These are phyloP conservation scores for Nymphaea colorata DNA, from an alignment of 164 flowering plant species.

Conservation along the genomic window DNA sequence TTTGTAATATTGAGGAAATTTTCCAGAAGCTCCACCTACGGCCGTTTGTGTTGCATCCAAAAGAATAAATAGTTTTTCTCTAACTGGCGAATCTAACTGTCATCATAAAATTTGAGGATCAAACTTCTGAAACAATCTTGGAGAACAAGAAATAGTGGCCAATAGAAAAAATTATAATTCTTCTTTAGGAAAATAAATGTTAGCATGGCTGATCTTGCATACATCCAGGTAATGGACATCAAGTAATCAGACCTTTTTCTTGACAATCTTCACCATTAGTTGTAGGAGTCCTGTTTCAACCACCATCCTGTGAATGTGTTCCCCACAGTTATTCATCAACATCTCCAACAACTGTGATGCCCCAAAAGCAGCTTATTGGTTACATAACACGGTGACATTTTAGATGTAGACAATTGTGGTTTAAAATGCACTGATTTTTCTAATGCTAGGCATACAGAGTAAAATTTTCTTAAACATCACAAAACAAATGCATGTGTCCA, in stretches of 20 bases:
- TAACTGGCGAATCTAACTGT: constrained; percentile 73
- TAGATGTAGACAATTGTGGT: neutral
- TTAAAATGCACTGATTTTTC: neutral
- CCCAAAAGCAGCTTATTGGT: constrained; percentile 2
- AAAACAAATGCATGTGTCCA: neutral
- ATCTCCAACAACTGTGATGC: constrained; percentile 75
- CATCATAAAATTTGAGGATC: neutral
- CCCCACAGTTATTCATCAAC: constrained; percentile 95
- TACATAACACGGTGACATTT: neutral
- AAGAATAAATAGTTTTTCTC: constrained; percentile 88
- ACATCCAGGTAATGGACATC: neutral
- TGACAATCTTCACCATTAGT: constrained; percentile 84
- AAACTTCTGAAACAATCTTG: neutral
- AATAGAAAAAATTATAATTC: too few species aligned
- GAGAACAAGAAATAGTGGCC: neutral
- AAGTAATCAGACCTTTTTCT: constrained; percentile 61
- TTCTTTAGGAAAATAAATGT: neutral
- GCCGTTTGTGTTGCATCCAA: constrained; percentile 96
- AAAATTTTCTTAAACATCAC: neutral
- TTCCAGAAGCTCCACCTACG: constrained; percentile 89
- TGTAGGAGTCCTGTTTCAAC: constrained; percentile 67
- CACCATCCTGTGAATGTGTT: constrained; percentile 62
- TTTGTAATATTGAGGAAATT: constrained; percentile 80
- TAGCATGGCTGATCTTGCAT: neutral
- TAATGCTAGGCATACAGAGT: too few species aligned